Base-by-base conservation (phyloP, 345 rosid species). In the Populus ilicifolia region DNA sequence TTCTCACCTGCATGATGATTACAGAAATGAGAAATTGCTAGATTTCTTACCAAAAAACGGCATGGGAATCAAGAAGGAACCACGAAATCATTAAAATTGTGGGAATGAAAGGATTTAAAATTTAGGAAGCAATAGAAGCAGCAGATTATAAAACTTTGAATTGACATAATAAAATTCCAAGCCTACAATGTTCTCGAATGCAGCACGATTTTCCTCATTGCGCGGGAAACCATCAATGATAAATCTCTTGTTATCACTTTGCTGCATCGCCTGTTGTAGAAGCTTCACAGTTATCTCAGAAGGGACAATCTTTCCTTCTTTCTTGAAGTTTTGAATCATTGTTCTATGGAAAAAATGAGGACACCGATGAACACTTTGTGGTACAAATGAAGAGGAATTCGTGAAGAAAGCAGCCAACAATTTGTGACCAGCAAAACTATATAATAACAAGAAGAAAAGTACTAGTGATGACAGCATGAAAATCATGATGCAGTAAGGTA, bases 201-300 rank as follows among this genome's bases (percentile, higher is more conserved):
- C 91, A 1, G 87, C 86, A 27, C 88, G 90, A 77, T 90, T 94
- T 79, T 92, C 94, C 84, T 94, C 93, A 74, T 94, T 88, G 20
- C 96, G 89, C 78, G 97, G 98, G 74, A 94, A 94, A 13, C 94
- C 98, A 87, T 92, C 96, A 78, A 92, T 89, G 36, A 94, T 85
- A 67, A 90, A 89, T 74, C 85, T 94, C 78, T 88, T 86, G 72
- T 91, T 91, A 23, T 82, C 87, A 78, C 76, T 84, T 79, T 84
- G 88, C 73, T 80, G 84, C 83, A 91, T 90, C 64, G 92, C 96
- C 77, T 87, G 87, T 75, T 90, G 87, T 71, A 94, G 89, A 80
- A 92, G 98, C 83, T 88, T 87, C 59, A 94, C 83, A 17, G 98
- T 94, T 21, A 92, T 89, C 87, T 90, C 94, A 25, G 96, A 94